A percentile compares a stretch with the other conserved stretches of the same genome.
These are phyloP conservation scores for Plasmodium knowlesi DNA, from an alignment of 169 alveolate genomes.

Conservation along the genomic window DNA sequence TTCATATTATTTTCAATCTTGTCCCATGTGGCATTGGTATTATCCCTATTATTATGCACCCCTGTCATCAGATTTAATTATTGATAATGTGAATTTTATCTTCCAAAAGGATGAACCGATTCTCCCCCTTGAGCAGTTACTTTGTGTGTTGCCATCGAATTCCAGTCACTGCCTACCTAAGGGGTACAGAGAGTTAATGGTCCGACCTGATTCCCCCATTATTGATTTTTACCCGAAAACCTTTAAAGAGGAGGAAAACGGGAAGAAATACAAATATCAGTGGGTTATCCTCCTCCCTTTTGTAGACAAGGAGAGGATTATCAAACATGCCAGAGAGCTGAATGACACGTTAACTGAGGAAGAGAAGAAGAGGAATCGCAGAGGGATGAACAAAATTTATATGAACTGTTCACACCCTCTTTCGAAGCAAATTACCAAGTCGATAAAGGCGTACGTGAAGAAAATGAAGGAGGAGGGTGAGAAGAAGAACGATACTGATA, in stretches of 20 bases:
- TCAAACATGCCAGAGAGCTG: conserved; percentile 81
- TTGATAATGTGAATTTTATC: conserved; percentile 48
- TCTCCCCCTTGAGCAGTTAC: conserved; percentile 96
- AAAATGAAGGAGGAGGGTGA: conserved; percentile 4
- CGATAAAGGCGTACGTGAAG: conserved; percentile 54
- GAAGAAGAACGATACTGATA: neutral
- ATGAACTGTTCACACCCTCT: conserved; percentile 30
- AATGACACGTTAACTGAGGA: conserved; percentile 80
- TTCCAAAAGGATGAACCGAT: conserved; percentile 93
- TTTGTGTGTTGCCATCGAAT: conserved; percentile 97
- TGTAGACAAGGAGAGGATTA: conserved; percentile 85
- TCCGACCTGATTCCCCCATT: conserved; percentile 81
- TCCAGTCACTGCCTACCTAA: conserved; percentile 95
- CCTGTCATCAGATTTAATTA: conserved; percentile 93
- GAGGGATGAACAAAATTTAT: conserved; percentile 46
- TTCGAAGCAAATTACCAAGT: conserved; percentile 45
- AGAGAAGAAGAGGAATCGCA: conserved; percentile 81
- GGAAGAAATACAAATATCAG: conserved; percentile 87
- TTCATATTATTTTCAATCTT: conserved; percentile 92
- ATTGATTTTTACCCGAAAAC: conserved; percentile 85
- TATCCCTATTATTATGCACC: conserved; percentile 99
- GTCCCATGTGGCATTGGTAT: conserved; percentile 98
- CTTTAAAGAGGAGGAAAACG: conserved; percentile 89
- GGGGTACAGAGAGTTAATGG: conserved; percentile 83
- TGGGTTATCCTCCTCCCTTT: conserved; percentile 91